Evolutionary conservation across 139 green algal genomes (phyloP).

Genomic region (Picochlorum sp.): DNA sequence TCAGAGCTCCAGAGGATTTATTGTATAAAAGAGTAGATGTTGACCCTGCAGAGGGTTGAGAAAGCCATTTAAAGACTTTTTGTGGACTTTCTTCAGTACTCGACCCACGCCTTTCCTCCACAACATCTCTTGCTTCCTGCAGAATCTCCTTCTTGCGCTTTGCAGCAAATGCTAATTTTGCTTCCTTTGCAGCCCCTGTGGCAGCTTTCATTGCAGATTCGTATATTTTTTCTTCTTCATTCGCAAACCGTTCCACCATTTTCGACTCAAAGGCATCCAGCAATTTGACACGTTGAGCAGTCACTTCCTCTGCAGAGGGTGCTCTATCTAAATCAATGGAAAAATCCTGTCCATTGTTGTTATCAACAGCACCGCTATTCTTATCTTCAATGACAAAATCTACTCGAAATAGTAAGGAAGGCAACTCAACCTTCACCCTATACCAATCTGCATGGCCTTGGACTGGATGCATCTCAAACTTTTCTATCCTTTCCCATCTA

Average conservation of each 20-base stretch:
- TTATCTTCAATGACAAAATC: constrained; percentile 73
- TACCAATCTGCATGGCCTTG: constrained; percentile 19
- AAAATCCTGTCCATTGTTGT: constrained; percentile 66
- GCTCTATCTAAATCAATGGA: constrained; percentile 44
- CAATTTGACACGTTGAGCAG: constrained; percentile 30
- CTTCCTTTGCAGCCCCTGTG: constrained; percentile 32
- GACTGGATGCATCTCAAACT: constrained; percentile 45
- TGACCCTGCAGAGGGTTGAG: constrained; percentile 27
- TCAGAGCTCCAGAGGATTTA: constrained; percentile 27
- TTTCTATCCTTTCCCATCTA: constrained; percentile 63
- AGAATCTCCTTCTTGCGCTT: constrained; percentile 11
- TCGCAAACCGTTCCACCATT: constrained; percentile 34
- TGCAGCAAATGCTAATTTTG: constrained; percentile 17
- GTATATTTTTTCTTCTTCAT: constrained; percentile 51
- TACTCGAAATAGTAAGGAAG: constrained; percentile 51
- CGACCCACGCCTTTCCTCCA: constrained; percentile 36
- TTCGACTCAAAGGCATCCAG: constrained; percentile 34
- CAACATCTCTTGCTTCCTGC: constrained; percentile 35
- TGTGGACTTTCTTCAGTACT: constrained; percentile 14
- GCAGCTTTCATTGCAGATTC: constrained; percentile 29
- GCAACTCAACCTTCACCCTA: constrained; percentile 22
- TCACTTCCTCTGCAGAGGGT: constrained; percentile 54
- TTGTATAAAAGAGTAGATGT: constrained; percentile 47
- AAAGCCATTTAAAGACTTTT: constrained; percentile 44
- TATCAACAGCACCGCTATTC: constrained; percentile 47